Evolutionary conservation across 306 rosid species (phyloP), one percentile per base, ranked within the genome.

Genomic region (Lotus japonicus): DNA sequence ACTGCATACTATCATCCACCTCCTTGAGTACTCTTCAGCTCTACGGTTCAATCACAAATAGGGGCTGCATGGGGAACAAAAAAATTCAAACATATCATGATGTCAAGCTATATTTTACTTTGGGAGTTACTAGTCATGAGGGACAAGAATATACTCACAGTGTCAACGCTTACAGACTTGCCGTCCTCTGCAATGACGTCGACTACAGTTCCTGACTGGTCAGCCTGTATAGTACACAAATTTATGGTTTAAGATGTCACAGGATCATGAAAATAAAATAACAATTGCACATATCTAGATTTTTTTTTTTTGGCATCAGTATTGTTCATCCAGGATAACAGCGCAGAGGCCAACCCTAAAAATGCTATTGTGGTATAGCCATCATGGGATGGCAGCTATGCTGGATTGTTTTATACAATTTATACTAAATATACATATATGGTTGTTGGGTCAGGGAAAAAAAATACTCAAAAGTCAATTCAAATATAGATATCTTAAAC

Each of bases 1-100:
- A 58, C 64, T 57, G 72, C 74, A 72, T 58, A 59, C 41, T 41
- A 45, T 63, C 71, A 14, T 64, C 68, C 68, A 48, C 74, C 80
- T 48, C 68, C 56, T 57, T 12, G 74, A 75, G 57, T 33, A 58
- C 52, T 73, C 44, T 8, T 45, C 52, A 46, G 45, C 75, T 69
- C 83, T 84, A 86, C 6, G 92, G 92, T 80, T 86, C 78, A 52
- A 89, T 86, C 80, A 85, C 80, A 73, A 89, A 86, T 64, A 89
- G 74, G 49, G 96, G 90, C 92, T 89, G 89, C 50, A 76, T 58
- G 72, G 49, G 68, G 71, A 56, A 58, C 49, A 14, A 76, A 41
- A 52, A 19, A 52, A 66, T 55, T 60, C 59, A 61, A 63, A 15
- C 52, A 48, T 31, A 38, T n/a, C 61, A 16, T 33, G 45, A 31